Percentiles rank a stretch among this genome's conserved stretches.
Evolutionary conservation across 2,329 filamentous ascomycete species (phyloP).

Genomic region (Alternaria conjuncta): DNA sequence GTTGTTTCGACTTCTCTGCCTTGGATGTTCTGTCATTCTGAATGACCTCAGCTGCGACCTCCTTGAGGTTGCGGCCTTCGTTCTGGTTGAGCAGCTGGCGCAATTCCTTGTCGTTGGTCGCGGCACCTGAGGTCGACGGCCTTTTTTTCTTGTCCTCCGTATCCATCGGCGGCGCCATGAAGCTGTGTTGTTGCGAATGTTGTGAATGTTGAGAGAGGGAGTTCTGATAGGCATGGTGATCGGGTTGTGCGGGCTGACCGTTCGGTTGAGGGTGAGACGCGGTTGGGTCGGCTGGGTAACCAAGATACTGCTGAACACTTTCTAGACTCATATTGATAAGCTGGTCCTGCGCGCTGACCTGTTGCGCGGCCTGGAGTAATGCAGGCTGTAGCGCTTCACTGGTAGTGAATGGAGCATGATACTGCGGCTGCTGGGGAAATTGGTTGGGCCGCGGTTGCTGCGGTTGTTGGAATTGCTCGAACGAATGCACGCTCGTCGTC

Average conservation of each 20-base stretch:
- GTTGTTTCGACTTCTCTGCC: constrained; percentile 81
- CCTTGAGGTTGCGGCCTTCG: constrained; percentile 69
- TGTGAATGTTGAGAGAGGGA: constrained; percentile 33
- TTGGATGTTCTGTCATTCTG: constrained; percentile 81
- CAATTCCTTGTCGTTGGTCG: constrained; percentile 83
- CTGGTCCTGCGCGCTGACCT: constrained; percentile 45
- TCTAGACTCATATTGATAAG: constrained; percentile 39
- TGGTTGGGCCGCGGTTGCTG: constrained; percentile 23
- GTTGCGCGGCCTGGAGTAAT: constrained; percentile 46
- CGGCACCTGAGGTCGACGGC: constrained; percentile 69
- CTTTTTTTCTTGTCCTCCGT: constrained; percentile 60
- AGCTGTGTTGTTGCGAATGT: constrained; percentile 33
- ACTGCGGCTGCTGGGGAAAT: constrained; percentile 33
- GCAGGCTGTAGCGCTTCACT: constrained; percentile 39
- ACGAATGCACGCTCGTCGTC: constrained; percentile 56
- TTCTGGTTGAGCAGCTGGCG: constrained; percentile 75
- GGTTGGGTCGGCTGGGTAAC: constrained; percentile 33
- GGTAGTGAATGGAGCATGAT: constrained; percentile 35
- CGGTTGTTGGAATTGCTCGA: constrained; percentile 40
- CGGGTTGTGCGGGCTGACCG: constrained; percentile 32
- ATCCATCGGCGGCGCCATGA: constrained; percentile 37
- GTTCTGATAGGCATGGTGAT: constrained; percentile 37
- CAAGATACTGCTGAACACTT: constrained; percentile 42
- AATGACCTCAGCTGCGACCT: constrained; percentile 77
- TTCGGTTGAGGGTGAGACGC: constrained; percentile 22